phyloP scores from a whole-genome alignment of 2,329 filamentous ascomycete species.

The Phyllosticta citriasiana region DNA sequence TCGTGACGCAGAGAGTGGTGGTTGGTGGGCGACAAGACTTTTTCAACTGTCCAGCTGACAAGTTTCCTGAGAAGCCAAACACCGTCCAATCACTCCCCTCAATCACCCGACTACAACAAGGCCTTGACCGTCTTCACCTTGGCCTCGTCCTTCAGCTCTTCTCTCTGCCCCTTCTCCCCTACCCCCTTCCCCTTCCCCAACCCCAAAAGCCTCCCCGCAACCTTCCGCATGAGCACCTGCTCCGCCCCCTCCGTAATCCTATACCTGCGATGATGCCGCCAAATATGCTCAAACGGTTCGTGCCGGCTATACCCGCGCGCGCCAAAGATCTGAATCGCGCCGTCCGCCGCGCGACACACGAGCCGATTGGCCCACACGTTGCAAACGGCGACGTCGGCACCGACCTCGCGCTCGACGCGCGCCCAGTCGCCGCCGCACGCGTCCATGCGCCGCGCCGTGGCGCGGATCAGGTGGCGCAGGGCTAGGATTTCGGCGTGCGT shows the following conservation, averaged over 20 bases:
- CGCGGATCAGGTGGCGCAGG: conserved; percentile 50
- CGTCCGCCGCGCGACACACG: conserved; percentile 50
- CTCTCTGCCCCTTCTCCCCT: background rate
- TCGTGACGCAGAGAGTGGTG: too few relatives aligned
- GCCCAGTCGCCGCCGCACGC: conserved; percentile 21
- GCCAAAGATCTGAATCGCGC: conserved; percentile 53
- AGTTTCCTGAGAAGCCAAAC: too few relatives aligned
- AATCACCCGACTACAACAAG: background rate
- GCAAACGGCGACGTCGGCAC: conserved; percentile 55
- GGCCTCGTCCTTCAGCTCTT: background rate
- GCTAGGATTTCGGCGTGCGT: conserved; percentile 53
- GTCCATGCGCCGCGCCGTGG: conserved; percentile 54
- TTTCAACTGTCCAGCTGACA: too few relatives aligned
- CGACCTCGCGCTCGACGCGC: conserved; percentile 48
- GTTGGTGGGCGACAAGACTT: too few relatives aligned
- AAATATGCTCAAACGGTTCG: conserved; percentile 55
- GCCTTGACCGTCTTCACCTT: background rate
- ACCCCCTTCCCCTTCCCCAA: conserved; percentile 32
- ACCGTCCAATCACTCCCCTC: too few relatives aligned
- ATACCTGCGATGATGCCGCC: conserved; percentile 53
- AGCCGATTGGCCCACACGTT: conserved; percentile 56
- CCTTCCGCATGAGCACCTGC: conserved; percentile 57
- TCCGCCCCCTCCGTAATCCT: conserved; percentile 55
- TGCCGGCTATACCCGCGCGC: conserved; percentile 50
- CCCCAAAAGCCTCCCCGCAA: conserved; percentile 50